A percentile compares a stretch with the other conserved stretches of the same genome.
Evolutionary conservation across 306 rosid species (phyloP).

Genomic region (Vigna mungo): DNA sequence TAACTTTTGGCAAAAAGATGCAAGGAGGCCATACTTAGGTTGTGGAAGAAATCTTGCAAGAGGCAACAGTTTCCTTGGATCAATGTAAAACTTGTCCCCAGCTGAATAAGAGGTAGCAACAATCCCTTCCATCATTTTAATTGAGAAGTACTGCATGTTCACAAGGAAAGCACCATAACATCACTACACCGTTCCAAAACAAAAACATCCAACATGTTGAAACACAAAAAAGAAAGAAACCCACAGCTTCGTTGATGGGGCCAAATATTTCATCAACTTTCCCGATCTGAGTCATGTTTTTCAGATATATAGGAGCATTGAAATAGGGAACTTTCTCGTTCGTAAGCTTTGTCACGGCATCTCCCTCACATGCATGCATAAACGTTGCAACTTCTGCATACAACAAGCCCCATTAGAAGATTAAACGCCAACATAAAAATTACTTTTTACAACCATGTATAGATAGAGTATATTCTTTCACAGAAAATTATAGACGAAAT

Average conservation of each 20-base stretch:
- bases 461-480: background rate
- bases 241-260: constrained; percentile 65
- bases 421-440: background rate
- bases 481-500: background rate
- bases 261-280: constrained; percentile 97
- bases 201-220: constrained; percentile 3
- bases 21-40: constrained; percentile 73
- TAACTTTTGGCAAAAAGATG: background rate
- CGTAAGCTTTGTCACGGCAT: constrained; percentile 89
- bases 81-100: constrained; percentile 91
- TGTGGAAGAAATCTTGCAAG: constrained; percentile 96
- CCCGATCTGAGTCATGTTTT: constrained; percentile 97
- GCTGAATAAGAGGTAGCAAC: constrained; percentile 81
- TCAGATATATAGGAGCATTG: constrained; percentile 93
- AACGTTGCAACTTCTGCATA: constrained; percentile 82
- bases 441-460: background rate
- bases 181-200: background rate
- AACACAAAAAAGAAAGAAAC: constrained; percentile 35
- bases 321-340: constrained; percentile 85
- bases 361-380: constrained; percentile 95
- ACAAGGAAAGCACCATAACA: constrained; percentile 17
- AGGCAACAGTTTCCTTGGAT: constrained; percentile 91
- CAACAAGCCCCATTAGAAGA: constrained; percentile 11
- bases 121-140: constrained; percentile 96
- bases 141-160: constrained; percentile 70